phyloP scores from a whole-genome alignment of 2,329 filamentous ascomycete genomes.

The Keithomyces neogunnii region DNA sequence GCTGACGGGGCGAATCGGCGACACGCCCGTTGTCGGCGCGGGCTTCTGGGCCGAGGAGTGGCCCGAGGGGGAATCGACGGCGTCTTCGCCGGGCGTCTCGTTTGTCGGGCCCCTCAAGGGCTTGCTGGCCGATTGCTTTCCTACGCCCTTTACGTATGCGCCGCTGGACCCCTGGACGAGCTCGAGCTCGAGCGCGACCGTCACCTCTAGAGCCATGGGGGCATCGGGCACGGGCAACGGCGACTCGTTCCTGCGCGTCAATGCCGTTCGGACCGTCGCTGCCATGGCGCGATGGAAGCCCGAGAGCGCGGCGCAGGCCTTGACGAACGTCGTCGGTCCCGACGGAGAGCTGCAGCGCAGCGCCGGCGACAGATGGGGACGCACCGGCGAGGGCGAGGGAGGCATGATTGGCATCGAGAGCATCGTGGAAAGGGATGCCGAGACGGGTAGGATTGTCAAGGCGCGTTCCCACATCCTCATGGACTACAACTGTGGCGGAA shows the following conservation, averaged over 20 bases:
- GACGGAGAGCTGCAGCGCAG: slow-evolving; percentile 66
- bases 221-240: slow-evolving; percentile 81
- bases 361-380: slow-evolving; percentile 64
- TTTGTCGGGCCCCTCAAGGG: slow-evolving; percentile 32
- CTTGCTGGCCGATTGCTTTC: slow-evolving; percentile 52
- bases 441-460: slow-evolving; percentile 31
- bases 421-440: slow-evolving; percentile 34
- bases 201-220: slow-evolving; percentile 34
- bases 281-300: slow-evolving; percentile 60
- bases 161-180: slow-evolving; percentile 13
- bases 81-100: slow-evolving; percentile 8
- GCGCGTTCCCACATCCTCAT: slow-evolving; percentile 50
- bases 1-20: slow-evolving; percentile 73
- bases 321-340: slow-evolving; percentile 59
- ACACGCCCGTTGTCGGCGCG: slow-evolving; percentile 75
- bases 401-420: slow-evolving; percentile 78
- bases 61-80: slow-evolving; percentile 29
- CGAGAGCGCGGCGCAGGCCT: slow-evolving; percentile 44
- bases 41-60: slow-evolving; percentile 90
- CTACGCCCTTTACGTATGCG: slow-evolving; percentile 34
- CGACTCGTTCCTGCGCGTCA: slow-evolving; percentile 71
- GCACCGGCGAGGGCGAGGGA: slow-evolving; percentile 70
- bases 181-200: neutral
- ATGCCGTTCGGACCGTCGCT: slow-evolving; percentile 62
- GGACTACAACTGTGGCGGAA: slow-evolving; percentile 79